A percentile compares a stretch with the other conserved stretches of the same genome.
Conservation (phyloP, 2,329 filamentous ascomycete species). For the Trichoderma guizhouense region DNA sequence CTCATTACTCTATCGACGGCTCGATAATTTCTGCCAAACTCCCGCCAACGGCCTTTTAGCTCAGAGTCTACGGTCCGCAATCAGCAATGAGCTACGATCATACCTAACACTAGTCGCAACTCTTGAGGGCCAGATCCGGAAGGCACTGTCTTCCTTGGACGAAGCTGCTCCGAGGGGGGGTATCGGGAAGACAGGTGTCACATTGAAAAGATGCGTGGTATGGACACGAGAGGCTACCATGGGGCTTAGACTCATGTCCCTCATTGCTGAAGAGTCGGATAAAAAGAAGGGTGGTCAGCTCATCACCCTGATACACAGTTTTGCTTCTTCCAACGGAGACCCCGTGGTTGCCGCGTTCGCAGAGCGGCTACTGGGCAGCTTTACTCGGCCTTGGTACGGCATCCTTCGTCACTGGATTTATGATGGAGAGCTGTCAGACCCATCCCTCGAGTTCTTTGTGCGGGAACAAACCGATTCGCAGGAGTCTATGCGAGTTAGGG, state of each 20-base stretch:
- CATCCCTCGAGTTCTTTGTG: slow-evolving; percentile 93
- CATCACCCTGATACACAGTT: slow-evolving; percentile 88
- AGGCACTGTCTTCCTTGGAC: slow-evolving; percentile 72
- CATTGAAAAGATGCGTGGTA: slow-evolving; percentile 89
- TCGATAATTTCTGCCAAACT: slow-evolving; percentile 78
- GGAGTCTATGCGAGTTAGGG: slow-evolving; percentile 52
- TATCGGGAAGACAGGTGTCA: slow-evolving; percentile 84
- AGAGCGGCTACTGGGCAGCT: slow-evolving; percentile 78
- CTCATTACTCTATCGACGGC: slow-evolving; percentile 79
- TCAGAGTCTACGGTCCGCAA: slow-evolving; percentile 85
- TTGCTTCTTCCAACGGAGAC: slow-evolving; percentile 90
- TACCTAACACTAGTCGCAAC: slow-evolving; percentile 91
- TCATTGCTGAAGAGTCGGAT: slow-evolving; percentile 89
- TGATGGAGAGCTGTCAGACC: slow-evolving; percentile 95
- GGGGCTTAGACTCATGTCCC: slow-evolving; percentile 85
- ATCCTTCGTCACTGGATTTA: slow-evolving; percentile 98
- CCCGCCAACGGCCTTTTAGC: slow-evolving; percentile 80
- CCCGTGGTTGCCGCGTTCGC: slow-evolving; percentile 92
- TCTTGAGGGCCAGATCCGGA: slow-evolving; percentile 84
- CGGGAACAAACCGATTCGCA: slow-evolving; percentile 64
- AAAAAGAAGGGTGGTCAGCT: slow-evolving; percentile 82
- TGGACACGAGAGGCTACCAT: slow-evolving; percentile 98
- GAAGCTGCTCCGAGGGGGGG: slow-evolving; percentile 64
- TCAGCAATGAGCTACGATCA: slow-evolving; percentile 78
- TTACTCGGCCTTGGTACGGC: slow-evolving; percentile 93